These are phyloP conservation scores for Aspergillus wentii DNA, from an alignment of 495 filamentous ascomycete genomes.

Conservation along the genomic window DNA sequence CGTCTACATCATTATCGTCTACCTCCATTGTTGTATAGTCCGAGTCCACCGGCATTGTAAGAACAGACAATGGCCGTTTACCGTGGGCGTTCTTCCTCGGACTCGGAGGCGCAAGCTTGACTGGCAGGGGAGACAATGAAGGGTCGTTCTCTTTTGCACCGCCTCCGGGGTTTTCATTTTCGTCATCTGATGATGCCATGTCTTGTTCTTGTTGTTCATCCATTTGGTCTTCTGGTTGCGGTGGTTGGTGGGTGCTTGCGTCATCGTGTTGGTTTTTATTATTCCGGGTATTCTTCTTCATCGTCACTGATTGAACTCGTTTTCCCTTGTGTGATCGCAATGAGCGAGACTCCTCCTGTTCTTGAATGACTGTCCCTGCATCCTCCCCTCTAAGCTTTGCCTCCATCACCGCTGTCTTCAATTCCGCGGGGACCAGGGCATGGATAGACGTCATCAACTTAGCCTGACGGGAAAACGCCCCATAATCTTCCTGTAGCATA, in stretches of 20 bases:
- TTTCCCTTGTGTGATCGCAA: slow-evolving; percentile 21
- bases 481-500: slow-evolving; percentile 59
- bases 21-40: slow-evolving; percentile 15
- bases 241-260: slow-evolving; percentile 4
- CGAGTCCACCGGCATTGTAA: slow-evolving; percentile 26
- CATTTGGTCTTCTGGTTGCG: slow-evolving; percentile 3
- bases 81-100: slow-evolving; percentile 31
- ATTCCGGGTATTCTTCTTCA: slow-evolving; percentile 16
- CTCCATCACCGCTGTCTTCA: slow-evolving; percentile 42
- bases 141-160: slow-evolving; percentile 50
- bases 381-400: slow-evolving; percentile 60
- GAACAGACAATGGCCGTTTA: slow-evolving; percentile 40
- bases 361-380: slow-evolving; percentile 16
- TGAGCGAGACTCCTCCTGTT: slow-evolving; percentile 13
- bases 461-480: slow-evolving; percentile 55
- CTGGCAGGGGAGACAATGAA: slow-evolving; percentile 34
- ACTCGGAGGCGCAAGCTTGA: slow-evolving; percentile 22
- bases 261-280: slow-evolving; percentile 3
- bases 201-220: slow-evolving; percentile 3
- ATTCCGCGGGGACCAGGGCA: slow-evolving; percentile 46
- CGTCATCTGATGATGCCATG: slow-evolving; percentile 14
- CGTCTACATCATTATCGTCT: slow-evolving; percentile 11
- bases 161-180: slow-evolving; percentile 24
- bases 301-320: slow-evolving; percentile 18
- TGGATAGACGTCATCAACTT: slow-evolving; percentile 65